Evolutionary conservation across 2,329 filamentous ascomycete species (phyloP), one percentile per base, ranked within the genome.

Genomic region (Paraphaeosphaeria minitans): DNA sequence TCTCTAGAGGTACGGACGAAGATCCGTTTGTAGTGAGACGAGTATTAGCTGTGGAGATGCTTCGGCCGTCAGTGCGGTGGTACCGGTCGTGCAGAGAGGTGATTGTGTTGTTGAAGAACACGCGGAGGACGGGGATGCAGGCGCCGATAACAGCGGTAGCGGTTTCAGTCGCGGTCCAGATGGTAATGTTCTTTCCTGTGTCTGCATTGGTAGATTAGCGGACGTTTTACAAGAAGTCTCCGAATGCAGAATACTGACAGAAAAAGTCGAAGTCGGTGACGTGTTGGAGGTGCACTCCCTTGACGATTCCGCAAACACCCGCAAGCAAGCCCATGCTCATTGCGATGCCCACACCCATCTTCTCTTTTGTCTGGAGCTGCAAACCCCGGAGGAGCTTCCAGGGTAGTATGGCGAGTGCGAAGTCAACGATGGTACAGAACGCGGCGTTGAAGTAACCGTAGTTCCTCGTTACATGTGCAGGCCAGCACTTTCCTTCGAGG

Each of bases 391-490:
- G 57, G n/a, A 73, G 29, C 33, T 62, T 67, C 70, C 70, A 73
- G 1, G 70, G 70, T 10, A 73, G 35, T 10, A 71, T 57, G 1
- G 69, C 70, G 4, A 73, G 64, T 2, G 63, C 62, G 54, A 73
- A 70, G 48, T 73, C 70, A 1, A 61, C 59, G 0, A 42, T 50
- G 29, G 64, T 61, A 24, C 67, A 69, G 64, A 67, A 70, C 2
- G 68, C 68, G 6, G 68, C 67, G 49, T 72, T 71, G 64, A 73
- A 73, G 21, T 66, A 66, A n/a, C 67, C 69, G 47, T 72, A 73
- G 22, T 66, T 55, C 19, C 66, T 49, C 1, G 57, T 57, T 12
- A 59, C 47, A n/a, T 21, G n/a, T 2, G 51, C 13, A 21, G 62
- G 52, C 68, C 67, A 72, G 57, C 70, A 73, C 3, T 39, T 63